Evolutionary conservation across 1,284 basidiomycete species (phyloP), one percentile per base, ranked within the genome.

Genomic region (Lentinula novae-zelandiae): DNA sequence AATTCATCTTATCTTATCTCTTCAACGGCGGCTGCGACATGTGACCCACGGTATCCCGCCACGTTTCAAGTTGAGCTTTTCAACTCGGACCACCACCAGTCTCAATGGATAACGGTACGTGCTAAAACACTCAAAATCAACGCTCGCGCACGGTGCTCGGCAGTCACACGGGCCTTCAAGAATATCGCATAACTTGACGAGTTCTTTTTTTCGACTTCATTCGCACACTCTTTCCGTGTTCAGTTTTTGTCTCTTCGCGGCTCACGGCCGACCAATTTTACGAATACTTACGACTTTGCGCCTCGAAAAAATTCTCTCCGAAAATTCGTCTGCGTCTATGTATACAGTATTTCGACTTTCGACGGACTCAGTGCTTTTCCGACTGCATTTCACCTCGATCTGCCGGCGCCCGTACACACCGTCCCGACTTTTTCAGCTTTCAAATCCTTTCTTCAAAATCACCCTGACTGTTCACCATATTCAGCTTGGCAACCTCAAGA

Each of bases 401-500:
- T 53, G 51, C 51, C 40, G 38, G 39, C 42, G 39, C 51, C 44
- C 53, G 44, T 56, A 42, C 31, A 34, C 15, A 48, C 39, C 36
- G 34, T 17, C 38, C 53, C 53, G 52, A 36, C 60, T 60, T 56
- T 31, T 46, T 51, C 20, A 15, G 51, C 40, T 57, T 39, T 36
- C 56, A 42, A 39, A 55, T 60, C 33, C 38, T 57, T 40, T 49
- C 49, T 31, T 34, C 49, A 15, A 50, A 27, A 6, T 31, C 49
- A 55, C 20, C 53, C 53, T 55, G 39, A 55, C 53, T 55, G 39
- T 55, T 55, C 38, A 51, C 53, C 49, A 49, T 64, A 62, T 56
- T 36, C 83, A 90, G 88, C 88, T 70, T 90, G 88, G 88, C 87
- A 88, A 77, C 82, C 85, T 51, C 86, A 89, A 84, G 89, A 90